A percentile compares a stretch with the other conserved stretches of the same genome.
phyloP scores from a whole-genome alignment of 2,329 filamentous ascomycete species.

The Aureobasidium pullulans region DNA sequence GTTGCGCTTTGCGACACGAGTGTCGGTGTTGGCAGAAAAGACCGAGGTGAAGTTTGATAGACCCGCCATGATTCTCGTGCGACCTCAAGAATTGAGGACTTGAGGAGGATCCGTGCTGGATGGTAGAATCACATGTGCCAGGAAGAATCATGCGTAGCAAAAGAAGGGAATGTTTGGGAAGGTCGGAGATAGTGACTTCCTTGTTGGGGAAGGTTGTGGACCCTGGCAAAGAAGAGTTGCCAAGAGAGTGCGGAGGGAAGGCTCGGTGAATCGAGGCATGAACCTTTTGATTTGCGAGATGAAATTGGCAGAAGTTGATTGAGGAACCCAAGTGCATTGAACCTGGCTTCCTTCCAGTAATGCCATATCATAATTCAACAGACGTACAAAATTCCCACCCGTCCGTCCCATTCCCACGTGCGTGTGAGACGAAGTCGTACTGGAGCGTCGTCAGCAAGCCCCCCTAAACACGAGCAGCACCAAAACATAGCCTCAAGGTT shows the following conservation, averaged over 20 bases:
- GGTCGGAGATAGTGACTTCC: conserved; percentile 1
- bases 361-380: neutral
- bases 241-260: neutral
- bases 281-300: neutral
- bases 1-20: conserved; percentile 11
- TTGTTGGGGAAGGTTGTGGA: neutral
- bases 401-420: neutral
- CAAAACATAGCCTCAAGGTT: neutral
- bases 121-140: no score
- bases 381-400: neutral
- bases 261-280: neutral
- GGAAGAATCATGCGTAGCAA: neutral
- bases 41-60: neutral
- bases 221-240: neutral
- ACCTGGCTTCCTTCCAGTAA: neutral
- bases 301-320: neutral
- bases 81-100: neutral
- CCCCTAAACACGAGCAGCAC: neutral
- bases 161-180: neutral
- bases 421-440: neutral
- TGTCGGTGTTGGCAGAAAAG: neutral
- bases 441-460: neutral
- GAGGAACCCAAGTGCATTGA: neutral
- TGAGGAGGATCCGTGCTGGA: neutral
- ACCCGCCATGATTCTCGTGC: neutral